Base-by-base conservation (phyloP, 257 asterid species). In the Nicotiana paniculata region DNA sequence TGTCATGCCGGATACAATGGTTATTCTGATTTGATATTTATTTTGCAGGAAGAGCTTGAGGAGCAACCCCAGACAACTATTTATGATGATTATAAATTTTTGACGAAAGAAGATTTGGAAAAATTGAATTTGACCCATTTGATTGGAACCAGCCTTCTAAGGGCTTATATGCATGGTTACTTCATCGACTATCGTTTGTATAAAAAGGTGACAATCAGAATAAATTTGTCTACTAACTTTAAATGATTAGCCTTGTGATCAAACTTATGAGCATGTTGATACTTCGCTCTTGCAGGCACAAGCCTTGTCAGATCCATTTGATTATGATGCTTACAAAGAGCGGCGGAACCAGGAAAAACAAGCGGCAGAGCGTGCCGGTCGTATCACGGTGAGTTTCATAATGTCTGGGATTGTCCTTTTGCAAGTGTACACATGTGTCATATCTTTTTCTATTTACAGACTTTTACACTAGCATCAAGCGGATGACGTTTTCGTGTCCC, bases 161-260 rank as follows among this genome's bases (percentile, higher is more conserved):
- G 98, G 87, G 98, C 99, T 77, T 91, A 90, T 69, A 93, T 96
- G 98, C 99, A 96, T 77, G 99, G 99, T 37, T 96, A 84, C 90
- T 94, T 94, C 84, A 87, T 94, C 81, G 93, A 94, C 85, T 89
- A 96, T 87, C 87, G 91, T 80, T 91, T 96, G 77, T 96, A 93
- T 90, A 91, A 90, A 86, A 94, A 90, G 99, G 99, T 96, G 83
- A 85, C 24, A 9, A 16, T 74, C 51, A 66, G 53, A 51, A 30
- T 66, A 18, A 57, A 30, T 80, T 37, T 62, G 26, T 26, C 2
- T 26, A 51, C 7, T 35, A 64, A 17, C 78, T 66, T 53, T 69
- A 30, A 11, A 54, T 33, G 37, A 51, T 66, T 66, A 48, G 55
- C 67, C 21, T 26, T 15, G 66, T 28, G 67, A 30, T 66, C 67